phyloP scores from a whole-genome alignment of 768 basidiomycete genomes.

The Boletus rubescentipes region DNA sequence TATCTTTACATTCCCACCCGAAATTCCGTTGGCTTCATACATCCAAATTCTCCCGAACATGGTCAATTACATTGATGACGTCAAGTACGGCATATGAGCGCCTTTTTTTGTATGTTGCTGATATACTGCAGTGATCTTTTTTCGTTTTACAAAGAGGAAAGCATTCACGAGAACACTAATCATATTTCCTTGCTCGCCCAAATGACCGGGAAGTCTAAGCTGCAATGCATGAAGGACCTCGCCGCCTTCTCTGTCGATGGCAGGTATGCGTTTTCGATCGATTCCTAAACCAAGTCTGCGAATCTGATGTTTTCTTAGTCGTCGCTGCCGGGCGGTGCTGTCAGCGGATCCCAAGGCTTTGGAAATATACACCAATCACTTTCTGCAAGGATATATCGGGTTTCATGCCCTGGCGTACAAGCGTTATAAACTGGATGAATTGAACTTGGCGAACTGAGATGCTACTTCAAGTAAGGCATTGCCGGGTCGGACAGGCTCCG shows the following conservation, averaged over 20 bases:
- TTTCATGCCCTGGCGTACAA: conserved; percentile 6
- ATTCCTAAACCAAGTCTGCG: not conserved
- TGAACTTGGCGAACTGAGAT: not conserved
- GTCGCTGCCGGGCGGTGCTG: not conserved
- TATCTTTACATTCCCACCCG: conserved; percentile 7
- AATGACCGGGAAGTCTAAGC: conserved; percentile 1
- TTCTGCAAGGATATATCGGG: conserved; percentile 3
- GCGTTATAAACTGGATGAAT: conserved; percentile 5
- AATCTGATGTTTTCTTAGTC: not conserved
- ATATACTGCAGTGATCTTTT: not conserved
- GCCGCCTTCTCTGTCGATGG: not conserved
- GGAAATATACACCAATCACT: not conserved
- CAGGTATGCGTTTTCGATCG: not conserved
- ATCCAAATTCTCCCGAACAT: conserved; percentile 7
- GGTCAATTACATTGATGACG: conserved; percentile 7
- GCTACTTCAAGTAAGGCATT: not conserved
- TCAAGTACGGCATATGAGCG: not conserved
- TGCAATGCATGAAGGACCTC: conserved; percentile 8
- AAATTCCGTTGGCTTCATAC: not conserved
- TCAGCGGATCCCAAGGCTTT: not conserved
- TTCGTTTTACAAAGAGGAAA: conserved; percentile 7
- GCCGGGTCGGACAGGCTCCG: too few relatives aligned
- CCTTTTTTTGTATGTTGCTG: not conserved
- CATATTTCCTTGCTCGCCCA: conserved; percentile 2
- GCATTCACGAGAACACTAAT: not conserved